A percentile compares a stretch with the other conserved stretches of the same genome.
phyloP scores from a whole-genome alignment of 1,284 basidiomycete genomes.

The Taiwanofungus camphoratus region DNA sequence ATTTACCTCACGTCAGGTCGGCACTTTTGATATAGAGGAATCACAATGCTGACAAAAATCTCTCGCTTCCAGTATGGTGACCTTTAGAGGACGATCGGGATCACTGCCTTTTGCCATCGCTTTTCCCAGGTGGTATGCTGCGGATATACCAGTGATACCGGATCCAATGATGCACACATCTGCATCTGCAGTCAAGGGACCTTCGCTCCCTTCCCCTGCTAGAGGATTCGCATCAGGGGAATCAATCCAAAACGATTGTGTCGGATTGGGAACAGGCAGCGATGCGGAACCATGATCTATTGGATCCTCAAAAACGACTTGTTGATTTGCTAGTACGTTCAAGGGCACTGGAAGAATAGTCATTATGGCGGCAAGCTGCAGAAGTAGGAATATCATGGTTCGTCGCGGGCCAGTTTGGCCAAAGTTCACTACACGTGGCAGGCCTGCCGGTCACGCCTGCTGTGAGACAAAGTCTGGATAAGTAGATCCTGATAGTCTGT shows the following conservation, averaged over 20 bases:
- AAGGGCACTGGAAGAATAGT: constrained; percentile 18
- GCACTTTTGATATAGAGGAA: background rate
- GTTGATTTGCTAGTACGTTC: constrained; percentile 18
- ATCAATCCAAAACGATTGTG: constrained; percentile 65
- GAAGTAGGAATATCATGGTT: background rate
- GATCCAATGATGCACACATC: constrained; percentile 76
- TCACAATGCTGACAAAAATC: constrained; percentile 60
- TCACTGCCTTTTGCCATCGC: constrained; percentile 19
- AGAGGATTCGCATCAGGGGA: constrained; percentile 57
- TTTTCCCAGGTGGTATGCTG: constrained; percentile 62
- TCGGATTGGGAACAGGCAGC: constrained; percentile 55
- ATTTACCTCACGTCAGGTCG: constrained; percentile 4
- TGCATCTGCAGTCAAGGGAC: constrained; percentile 46
- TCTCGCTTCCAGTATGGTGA: constrained; percentile 67
- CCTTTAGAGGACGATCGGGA: constrained; percentile 30
- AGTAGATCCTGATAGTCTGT: too few species aligned
- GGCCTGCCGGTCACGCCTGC: too few species aligned
- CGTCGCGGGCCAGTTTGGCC: too few species aligned
- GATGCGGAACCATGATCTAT: constrained; percentile 19
- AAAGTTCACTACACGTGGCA: too few species aligned
- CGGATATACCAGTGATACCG: constrained; percentile 70
- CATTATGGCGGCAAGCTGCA: constrained; percentile 12
- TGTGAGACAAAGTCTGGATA: too few species aligned
- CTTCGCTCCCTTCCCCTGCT: constrained; percentile 56
- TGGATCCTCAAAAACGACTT: constrained; percentile 14